phyloP scores from a whole-genome alignment of 2,329 filamentous ascomycete species.

The Monosporascus ibericus region DNA sequence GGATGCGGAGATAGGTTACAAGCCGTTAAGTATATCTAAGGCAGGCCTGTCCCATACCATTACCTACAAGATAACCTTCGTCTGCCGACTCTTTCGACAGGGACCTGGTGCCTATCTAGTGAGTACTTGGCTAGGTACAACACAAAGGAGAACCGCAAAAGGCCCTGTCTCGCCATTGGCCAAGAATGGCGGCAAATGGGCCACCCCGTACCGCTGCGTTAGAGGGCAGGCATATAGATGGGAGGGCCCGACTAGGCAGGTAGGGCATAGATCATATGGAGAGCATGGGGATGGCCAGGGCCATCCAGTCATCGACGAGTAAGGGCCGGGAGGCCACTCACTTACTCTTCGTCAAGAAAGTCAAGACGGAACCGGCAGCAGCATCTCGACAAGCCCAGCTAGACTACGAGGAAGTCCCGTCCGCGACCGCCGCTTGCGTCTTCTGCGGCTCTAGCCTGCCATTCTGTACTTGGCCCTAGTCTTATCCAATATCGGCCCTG shows the following conservation, averaged over 20 bases:
- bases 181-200: neutral
- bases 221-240: neutral
- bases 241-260: neutral
- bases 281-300: neutral
- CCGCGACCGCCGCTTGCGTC: slow-evolving; percentile 16
- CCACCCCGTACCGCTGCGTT: neutral
- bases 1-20: neutral
- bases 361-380: too few relatives aligned
- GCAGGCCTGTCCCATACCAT: slow-evolving; percentile 3
- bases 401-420: slow-evolving; percentile 11
- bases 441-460: neutral
- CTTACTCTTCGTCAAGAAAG: neutral
- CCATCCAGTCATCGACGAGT: neutral
- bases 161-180: neutral
- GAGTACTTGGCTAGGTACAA: neutral
- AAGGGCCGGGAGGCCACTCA: neutral
- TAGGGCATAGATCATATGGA: neutral
- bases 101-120: neutral
- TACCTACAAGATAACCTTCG: slow-evolving; percentile 1
- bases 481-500: slow-evolving; percentile 27
- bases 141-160: neutral
- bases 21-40: slow-evolving; percentile 1
- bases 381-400: too few relatives aligned
- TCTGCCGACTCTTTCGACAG: slow-evolving; percentile 1
- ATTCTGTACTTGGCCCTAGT: neutral